Base-by-base conservation (phyloP, 768 basidiomycete species). In the Lactarius indigo region DNA sequence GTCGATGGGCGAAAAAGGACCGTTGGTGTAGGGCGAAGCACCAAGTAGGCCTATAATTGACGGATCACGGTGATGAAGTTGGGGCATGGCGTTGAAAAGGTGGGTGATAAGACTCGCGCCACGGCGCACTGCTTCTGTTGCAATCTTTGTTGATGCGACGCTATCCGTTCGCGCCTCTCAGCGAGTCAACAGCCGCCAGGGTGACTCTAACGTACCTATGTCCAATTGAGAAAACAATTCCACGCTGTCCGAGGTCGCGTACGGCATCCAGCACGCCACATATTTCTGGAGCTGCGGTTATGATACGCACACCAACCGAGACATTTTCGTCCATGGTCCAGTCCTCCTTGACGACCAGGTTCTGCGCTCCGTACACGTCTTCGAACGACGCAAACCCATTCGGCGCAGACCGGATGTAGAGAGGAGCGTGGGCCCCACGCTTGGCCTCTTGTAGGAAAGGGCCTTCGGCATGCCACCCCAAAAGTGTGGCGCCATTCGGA, bases 1-100 rank as follows among this genome's bases (percentile, higher is more conserved):
- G 61, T 72, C 63, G 61, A 71, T 70, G 18, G 78, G 77, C 2
- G 80, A 77, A 61, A 79, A 75, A 0, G 76, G 76, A 6, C 81
- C 79, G 28, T 81, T 81, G 42, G 86, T 76, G 72, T 85, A 83
- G 1, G 88, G 90, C 17, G 88, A 89, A 47, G 92, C 85, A 31
- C 92, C 92, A 61, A 96, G 78, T 9, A 96, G 82, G 31, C 94
- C 94, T 64, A 96, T 93, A 73, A 96, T 92, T 13, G 91, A 91
- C 13, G 94, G 94, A 74, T 95, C 93, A 39, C 94, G 85, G 74
- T 96, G 94, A 74, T 96, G 90, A 44, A 92, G 76, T 72, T 90
- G 91, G 17, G 91, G 91, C 93, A 94, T 94, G 8, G 93, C 92
- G 70, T 96, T 96, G 86, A 94, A 95, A 30, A 96, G 80, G 76